phyloP scores from a whole-genome alignment of 1,284 basidiomycete species.

The Pisolithus thermaeus region DNA sequence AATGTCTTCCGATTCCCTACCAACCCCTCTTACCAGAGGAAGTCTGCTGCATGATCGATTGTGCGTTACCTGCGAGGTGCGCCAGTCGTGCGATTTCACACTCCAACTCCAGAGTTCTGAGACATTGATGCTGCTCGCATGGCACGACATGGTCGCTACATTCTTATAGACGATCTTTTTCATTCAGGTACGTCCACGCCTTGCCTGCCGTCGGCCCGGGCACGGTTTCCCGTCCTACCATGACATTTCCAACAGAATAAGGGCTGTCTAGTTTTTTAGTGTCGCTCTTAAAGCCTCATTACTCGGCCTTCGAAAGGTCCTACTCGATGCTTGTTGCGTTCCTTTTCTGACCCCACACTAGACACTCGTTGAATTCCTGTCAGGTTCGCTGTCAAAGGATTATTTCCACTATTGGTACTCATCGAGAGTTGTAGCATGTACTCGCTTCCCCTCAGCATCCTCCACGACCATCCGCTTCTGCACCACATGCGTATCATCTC shows the following conservation, averaged over 20 bases:
- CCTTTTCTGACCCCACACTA: slow-evolving; percentile 8
- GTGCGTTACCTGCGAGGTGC: slow-evolving; percentile 43
- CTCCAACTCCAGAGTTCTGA: no score
- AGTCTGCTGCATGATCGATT: slow-evolving; percentile 64
- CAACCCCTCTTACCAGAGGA: slow-evolving; percentile 60
- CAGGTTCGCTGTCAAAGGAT: slow-evolving; percentile 26
- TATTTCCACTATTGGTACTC: slow-evolving; percentile 13
- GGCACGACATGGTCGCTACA: no score
- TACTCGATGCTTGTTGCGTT: slow-evolving; percentile 1
- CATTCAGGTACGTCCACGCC: no score
- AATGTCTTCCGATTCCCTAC: slow-evolving; percentile 60
- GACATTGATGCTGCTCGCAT: no score
- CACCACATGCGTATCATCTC: slow-evolving; percentile 59
- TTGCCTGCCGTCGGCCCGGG: no score
- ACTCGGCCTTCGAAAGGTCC: slow-evolving; percentile 47
- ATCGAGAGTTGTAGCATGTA: slow-evolving; percentile 16
- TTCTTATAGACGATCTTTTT: no score
- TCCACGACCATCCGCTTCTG: slow-evolving; percentile 42
- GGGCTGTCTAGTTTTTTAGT: no score
- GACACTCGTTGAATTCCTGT: slow-evolving; percentile 44
- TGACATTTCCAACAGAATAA: no score
- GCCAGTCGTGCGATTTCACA: no score
- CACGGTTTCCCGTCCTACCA: no score
- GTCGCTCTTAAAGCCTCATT: no score
- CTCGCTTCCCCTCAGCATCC: slow-evolving; percentile 22